A percentile compares a stretch with the other conserved stretches of the same genome.
phyloP scores from a whole-genome alignment of 768 basidiomycete genomes.

The Hericium rajendrae region DNA sequence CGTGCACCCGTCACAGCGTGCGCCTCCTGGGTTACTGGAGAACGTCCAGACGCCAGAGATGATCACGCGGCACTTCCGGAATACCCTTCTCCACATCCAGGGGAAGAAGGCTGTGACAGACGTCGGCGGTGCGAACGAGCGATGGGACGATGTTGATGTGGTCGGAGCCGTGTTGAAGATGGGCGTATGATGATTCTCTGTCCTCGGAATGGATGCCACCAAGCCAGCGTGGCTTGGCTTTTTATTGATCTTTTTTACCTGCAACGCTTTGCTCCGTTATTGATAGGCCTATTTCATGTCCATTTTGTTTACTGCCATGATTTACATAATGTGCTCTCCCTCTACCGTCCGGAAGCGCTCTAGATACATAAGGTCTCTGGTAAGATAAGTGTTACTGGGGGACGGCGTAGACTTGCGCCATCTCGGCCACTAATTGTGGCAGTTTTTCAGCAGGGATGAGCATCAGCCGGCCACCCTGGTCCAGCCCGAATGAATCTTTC shows the following conservation, averaged over 20 bases:
- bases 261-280: not conserved
- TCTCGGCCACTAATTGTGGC: conserved; percentile 27
- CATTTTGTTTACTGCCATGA: not conserved
- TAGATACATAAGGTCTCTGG: not conserved
- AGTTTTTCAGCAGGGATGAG: conserved; percentile 41
- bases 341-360: not conserved
- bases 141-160: conserved; percentile 86
- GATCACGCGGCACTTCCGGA: conserved; percentile 89
- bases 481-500: conserved; percentile 62
- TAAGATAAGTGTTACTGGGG: not conserved
- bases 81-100: conserved; percentile 79
- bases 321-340: not conserved
- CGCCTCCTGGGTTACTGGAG: conserved; percentile 83
- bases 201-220: not conserved
- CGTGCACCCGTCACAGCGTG: conserved; percentile 80
- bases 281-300: not conserved
- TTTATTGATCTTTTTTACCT: not conserved
- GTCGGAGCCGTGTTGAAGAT: conserved; percentile 85
- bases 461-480: conserved; percentile 58
- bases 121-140: conserved; percentile 26
- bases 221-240: not conserved
- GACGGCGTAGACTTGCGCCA: conserved; percentile 15
- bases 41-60: conserved; percentile 89
- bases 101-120: conserved; percentile 52
- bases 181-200: conserved; percentile 33